A percentile compares a stretch with the other conserved stretches of the same genome.
Evolutionary conservation across 2,329 filamentous ascomycete species (phyloP).

Genomic region (Pochonia chlamydosporia): DNA sequence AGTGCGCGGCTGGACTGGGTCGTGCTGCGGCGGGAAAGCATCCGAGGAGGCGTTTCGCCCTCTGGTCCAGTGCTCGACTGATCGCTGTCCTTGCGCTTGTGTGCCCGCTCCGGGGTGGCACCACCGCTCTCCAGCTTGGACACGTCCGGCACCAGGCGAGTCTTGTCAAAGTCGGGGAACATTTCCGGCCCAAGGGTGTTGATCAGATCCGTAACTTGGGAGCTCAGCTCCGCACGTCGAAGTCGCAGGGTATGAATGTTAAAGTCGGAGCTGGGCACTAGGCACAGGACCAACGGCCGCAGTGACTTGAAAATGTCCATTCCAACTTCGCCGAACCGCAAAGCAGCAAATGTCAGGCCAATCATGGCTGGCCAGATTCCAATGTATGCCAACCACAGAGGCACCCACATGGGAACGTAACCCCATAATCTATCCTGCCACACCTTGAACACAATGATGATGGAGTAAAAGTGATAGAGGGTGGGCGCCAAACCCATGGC

Average conservation of each 20-base stretch:
- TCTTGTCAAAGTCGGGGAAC: constrained; percentile 89
- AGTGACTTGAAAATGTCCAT: constrained; percentile 98
- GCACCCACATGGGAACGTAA: constrained; percentile 72
- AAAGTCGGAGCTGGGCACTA: constrained; percentile 79
- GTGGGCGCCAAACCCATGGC: constrained; percentile 76
- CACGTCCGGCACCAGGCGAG: constrained; percentile 60
- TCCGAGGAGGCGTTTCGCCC: constrained; percentile 32
- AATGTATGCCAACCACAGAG: constrained; percentile 70
- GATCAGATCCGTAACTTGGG: constrained; percentile 83
- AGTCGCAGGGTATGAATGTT: constrained; percentile 73
- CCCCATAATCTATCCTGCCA: constrained; percentile 79
- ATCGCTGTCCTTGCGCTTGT: constrained; percentile 42
- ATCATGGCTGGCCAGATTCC: constrained; percentile 78
- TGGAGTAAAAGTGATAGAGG: constrained; percentile 76
- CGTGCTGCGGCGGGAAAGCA: constrained; percentile 42
- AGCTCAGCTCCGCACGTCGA: constrained; percentile 66
- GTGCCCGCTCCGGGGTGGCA: constrained; percentile 15
- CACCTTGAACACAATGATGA: constrained; percentile 68
- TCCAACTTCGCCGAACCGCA: constrained; percentile 94
- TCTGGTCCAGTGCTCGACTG: constrained; percentile 34
- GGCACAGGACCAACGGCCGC: constrained; percentile 75
- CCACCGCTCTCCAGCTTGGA: constrained; percentile 30
- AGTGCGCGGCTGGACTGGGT: constrained; percentile 48
- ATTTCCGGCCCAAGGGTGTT: constrained; percentile 93
- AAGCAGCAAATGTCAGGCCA: constrained; percentile 82